Evolutionary conservation across 345 rosid species (phyloP), one percentile per base, ranked within the genome.

Genomic region (Citrus reticulata): DNA sequence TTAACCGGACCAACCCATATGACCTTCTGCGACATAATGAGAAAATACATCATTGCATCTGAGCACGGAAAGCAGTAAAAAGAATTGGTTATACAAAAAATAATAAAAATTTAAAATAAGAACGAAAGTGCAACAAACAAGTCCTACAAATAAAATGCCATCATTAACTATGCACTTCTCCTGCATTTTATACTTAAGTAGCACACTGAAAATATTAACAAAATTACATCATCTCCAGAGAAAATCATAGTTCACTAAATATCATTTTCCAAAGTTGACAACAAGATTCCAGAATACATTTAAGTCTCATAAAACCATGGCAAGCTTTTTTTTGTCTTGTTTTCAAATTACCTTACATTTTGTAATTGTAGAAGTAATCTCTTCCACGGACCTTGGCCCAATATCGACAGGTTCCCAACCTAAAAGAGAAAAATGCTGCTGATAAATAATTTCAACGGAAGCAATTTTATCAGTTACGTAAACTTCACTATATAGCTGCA

Each of bases 401-500:
- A 90, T 78, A 85, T 90, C 95, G 78, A 90, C 85, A 30, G 92
- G 93, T 49, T 70, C 80, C 90, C 89, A 88, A 83, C 92, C 93
- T 91, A 84, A 79, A 79, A 78, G 34, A 64, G 39, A 77, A 42
- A 75, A 70, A 34, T 63, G 46, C 40, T 46, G 1, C 6, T 2
- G 6, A 67, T 60, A 13, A 79, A 73, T 42, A 67, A 55, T 77
- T 40, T 22, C 27, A 74, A 24, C 7, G 4, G 32, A 63, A 70
- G 34, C 60, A 39, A 19, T 34, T 66, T 78, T 66, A 57, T 40
- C 16, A 51, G 17, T 51, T 68, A 6, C n/a, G 34, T 7, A 40
- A 8, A 10, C 67, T 34, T 37, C 25, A 42, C 10, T 25, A 22
- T 17, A 49, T n/a, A 1, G 16, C 19, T 20, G 25, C 32, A 69